phyloP scores from a whole-genome alignment of 225 moss, liverwort and hornwort genomes.

The Neckera pumila region DNA sequence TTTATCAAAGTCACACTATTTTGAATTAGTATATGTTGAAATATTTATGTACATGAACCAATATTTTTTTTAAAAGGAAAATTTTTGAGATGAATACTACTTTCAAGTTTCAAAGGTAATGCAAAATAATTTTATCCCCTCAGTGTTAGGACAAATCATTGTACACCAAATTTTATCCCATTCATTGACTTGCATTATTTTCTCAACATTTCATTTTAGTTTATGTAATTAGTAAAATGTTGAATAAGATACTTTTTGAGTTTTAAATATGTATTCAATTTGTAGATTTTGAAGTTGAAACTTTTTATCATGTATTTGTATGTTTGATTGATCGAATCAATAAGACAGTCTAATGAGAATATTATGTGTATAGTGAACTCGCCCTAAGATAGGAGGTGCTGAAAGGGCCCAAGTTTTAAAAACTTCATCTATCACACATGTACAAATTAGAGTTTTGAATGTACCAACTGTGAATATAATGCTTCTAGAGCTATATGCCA shows the following conservation, averaged over 20 bases:
- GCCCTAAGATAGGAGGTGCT: too few species aligned
- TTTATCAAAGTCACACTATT: not conserved
- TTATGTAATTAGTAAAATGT: too few species aligned
- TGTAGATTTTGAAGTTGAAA: not conserved
- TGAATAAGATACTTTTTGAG: not conserved
- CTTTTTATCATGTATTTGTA: too few species aligned
- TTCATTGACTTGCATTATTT: accelerated
- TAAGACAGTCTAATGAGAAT: not conserved
- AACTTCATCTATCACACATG: accelerated
- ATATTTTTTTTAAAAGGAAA: too few species aligned
- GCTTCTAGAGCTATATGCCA: not conserved
- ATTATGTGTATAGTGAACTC: not conserved
- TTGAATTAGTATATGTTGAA: not conserved
- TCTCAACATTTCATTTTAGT: not conserved
- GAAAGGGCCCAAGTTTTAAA: accelerated
- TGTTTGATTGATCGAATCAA: not conserved
- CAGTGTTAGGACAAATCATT: not conserved
- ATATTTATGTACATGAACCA: not conserved
- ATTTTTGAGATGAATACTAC: too few species aligned
- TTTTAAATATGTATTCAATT: accelerated
- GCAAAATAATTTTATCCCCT: accelerated
- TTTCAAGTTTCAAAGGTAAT: too few species aligned
- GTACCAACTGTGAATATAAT: accelerated
- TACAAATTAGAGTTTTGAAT: not conserved
- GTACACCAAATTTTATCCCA: too few species aligned